phyloP scores from a whole-genome alignment of 78 protist genomes.

The Dictyostelium brefeldianum region DNA sequence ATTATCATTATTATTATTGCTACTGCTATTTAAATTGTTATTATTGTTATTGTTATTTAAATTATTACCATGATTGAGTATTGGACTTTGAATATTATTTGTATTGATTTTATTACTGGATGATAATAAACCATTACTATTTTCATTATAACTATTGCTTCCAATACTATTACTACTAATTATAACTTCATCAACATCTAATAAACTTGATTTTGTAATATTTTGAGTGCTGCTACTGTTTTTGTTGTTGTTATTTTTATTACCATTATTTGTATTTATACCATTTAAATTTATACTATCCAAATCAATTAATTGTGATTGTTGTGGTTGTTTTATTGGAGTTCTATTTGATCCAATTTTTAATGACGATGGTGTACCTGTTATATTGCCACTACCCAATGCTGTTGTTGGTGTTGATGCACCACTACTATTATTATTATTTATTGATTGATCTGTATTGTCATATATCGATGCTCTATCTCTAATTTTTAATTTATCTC shows the following conservation, averaged over 20 bases:
- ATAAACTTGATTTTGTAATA: background rate
- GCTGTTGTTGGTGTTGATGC: background rate
- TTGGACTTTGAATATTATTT: background rate
- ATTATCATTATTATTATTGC: background rate
- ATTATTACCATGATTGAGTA: background rate
- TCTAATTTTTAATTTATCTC: constrained; percentile 31
- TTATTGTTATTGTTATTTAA: background rate
- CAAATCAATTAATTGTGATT: background rate
- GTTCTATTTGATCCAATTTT: constrained; percentile 17
- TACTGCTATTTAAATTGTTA: background rate
- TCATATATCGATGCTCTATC: constrained; percentile 20
- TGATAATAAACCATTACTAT: background rate
- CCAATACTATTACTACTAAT: background rate
- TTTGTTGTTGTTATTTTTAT: background rate
- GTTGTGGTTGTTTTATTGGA: background rate
- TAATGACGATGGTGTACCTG: background rate
- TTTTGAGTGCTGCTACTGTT: background rate
- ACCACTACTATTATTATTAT: background rate
- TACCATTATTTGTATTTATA: background rate
- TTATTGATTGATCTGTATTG: background rate
- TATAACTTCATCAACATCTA: background rate
- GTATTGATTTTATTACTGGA: background rate
- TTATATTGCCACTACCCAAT: constrained; percentile 2
- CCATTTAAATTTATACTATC: background rate
- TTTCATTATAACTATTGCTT: background rate